phyloP scores from a whole-genome alignment of 441 rosid species.

The Aleurites moluccanus region DNA sequence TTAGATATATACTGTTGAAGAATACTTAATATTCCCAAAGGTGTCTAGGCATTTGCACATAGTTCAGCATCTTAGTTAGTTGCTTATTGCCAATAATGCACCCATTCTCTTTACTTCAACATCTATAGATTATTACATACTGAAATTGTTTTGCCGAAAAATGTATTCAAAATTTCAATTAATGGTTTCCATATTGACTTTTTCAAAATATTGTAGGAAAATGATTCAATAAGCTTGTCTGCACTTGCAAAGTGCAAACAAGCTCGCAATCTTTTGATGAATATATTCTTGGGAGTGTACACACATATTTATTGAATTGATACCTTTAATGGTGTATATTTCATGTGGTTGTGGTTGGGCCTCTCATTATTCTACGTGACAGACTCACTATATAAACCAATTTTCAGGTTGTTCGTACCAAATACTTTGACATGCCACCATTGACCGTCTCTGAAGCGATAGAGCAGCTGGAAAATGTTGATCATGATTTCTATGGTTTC shows the following conservation, averaged over 20 bases:
- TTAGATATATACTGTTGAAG: neutral
- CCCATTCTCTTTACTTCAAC: neutral
- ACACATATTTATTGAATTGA: neutral
- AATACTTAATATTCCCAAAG: too few relatives aligned
- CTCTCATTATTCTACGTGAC: neutral
- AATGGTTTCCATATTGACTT: neutral
- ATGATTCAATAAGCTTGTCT: neutral
- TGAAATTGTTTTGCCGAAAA: neutral
- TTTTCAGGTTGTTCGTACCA: conserved; percentile 78
- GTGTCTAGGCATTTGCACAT: neutral
- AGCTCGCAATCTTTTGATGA: neutral
- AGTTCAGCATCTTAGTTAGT: neutral
- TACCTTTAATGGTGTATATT: neutral
- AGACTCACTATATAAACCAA: neutral
- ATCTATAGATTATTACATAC: too few relatives aligned
- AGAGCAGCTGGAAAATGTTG: conserved; percentile 81
- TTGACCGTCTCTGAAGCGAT: conserved; percentile 77
- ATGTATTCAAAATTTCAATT: neutral
- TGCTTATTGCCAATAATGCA: neutral
- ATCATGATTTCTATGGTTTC: conserved; percentile 89
- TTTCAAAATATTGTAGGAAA: neutral
- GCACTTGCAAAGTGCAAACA: neutral
- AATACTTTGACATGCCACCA: conserved; percentile 91
- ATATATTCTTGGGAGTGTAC: neutral
- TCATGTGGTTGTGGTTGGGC: neutral